Conservation (phyloP, 2,329 filamentous ascomycete genomes). For the Nemania sp. region DNA sequence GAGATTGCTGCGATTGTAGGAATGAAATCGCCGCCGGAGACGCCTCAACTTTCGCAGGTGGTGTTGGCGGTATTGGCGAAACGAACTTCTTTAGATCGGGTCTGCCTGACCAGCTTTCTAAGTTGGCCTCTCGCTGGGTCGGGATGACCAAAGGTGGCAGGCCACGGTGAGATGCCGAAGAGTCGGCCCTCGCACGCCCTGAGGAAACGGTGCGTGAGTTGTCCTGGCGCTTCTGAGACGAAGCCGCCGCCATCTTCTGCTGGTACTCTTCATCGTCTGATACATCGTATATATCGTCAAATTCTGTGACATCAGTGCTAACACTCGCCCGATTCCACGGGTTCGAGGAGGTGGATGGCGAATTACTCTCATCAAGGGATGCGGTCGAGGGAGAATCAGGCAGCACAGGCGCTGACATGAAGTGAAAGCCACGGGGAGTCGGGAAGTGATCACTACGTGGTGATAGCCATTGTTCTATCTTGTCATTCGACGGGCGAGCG, state of each 20-base stretch:
- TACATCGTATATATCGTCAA: slow-evolving; percentile 89
- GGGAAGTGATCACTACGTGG: slow-evolving; percentile 75
- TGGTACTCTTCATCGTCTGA: slow-evolving; percentile 78
- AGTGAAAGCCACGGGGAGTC: slow-evolving; percentile 75
- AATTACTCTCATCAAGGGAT: slow-evolving; percentile 61
- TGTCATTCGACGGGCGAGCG: slow-evolving; percentile 57
- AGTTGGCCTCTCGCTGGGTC: slow-evolving; percentile 50
- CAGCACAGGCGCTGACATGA: slow-evolving; percentile 71
- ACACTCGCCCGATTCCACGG: slow-evolving; percentile 73
- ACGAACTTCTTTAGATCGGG: slow-evolving; percentile 61
- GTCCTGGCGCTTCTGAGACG: slow-evolving; percentile 51
- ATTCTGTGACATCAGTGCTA: slow-evolving; percentile 76
- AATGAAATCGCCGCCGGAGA: slow-evolving; percentile 80
- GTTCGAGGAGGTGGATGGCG: slow-evolving; percentile 66
- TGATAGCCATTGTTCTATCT: slow-evolving; percentile 69
- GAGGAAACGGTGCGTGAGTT: slow-evolving; percentile 53
- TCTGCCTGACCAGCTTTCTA: slow-evolving; percentile 60
- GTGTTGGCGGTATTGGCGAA: slow-evolving; percentile 72
- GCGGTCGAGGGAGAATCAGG: slow-evolving; percentile 70
- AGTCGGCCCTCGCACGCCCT: slow-evolving; percentile 56
- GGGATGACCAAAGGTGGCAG: slow-evolving; percentile 68
- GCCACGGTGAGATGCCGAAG: slow-evolving; percentile 54
- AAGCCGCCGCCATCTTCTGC: slow-evolving; percentile 60
- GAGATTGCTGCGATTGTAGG: slow-evolving; percentile 71
- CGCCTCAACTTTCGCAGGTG: slow-evolving; percentile 76